A percentile compares a stretch with the other conserved stretches of the same genome.
Evolutionary conservation across 495 filamentous ascomycete genomes (phyloP).

Genomic region (Aspergillus biplanus): DNA sequence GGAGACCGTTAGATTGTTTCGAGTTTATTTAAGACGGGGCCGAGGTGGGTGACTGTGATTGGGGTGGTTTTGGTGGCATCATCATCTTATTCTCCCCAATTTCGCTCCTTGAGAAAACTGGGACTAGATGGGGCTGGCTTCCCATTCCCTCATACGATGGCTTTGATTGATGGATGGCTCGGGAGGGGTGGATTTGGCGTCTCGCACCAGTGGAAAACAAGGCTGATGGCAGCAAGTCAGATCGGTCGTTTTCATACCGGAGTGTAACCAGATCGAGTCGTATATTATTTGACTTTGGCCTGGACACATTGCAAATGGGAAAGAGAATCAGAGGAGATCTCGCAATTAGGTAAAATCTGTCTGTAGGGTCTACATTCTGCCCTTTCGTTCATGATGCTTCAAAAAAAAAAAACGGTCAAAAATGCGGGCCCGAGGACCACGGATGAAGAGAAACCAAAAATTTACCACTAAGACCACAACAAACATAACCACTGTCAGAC

Average conservation of each 20-base stretch:
- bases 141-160: slow-evolving; percentile 1
- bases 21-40: slow-evolving; percentile 46
- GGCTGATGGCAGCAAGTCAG: slow-evolving; percentile 36
- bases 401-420: not conserved
- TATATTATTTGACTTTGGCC: slow-evolving; percentile 13
- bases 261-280: slow-evolving; percentile 31
- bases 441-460: slow-evolving; percentile 8
- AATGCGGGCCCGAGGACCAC: not conserved
- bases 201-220: slow-evolving; percentile 39
- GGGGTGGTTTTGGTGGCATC: slow-evolving; percentile 17
- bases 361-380: not conserved
- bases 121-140: slow-evolving; percentile 26
- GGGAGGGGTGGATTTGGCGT: slow-evolving; percentile 28
- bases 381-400: not conserved
- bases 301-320: slow-evolving; percentile 4
- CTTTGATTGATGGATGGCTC: slow-evolving; percentile 25
- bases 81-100: slow-evolving; percentile 15
- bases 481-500: slow-evolving; percentile 4
- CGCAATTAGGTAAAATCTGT: not conserved
- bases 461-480: slow-evolving; percentile 3
- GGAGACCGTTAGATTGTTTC: slow-evolving; percentile 51
- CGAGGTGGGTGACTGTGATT: slow-evolving; percentile 27
- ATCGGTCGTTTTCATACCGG: slow-evolving; percentile 28
- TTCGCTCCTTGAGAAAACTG: slow-evolving; percentile 18
- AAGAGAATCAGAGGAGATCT: not conserved